phyloP scores from a whole-genome alignment of 1,284 basidiomycete species.

The Volvariella volvacea region DNA sequence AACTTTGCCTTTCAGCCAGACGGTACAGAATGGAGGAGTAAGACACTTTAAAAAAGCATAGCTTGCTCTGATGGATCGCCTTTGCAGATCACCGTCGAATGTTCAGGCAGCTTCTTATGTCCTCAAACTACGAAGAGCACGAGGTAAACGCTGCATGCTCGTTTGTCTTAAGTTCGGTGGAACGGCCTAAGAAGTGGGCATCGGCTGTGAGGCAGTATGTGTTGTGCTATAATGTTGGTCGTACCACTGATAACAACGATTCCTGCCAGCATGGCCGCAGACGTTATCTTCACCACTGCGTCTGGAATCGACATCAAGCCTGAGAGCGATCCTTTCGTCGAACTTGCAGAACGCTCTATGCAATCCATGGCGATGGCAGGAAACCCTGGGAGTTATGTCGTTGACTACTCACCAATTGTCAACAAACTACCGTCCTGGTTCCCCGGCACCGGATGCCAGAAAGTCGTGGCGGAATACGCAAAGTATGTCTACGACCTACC shows the following conservation, averaged over 20 bases:
- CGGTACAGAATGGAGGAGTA: neutral
- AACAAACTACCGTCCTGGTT: slow-evolving; percentile 14
- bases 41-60: neutral
- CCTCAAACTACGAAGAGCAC: neutral
- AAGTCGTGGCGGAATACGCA: neutral
- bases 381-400: slow-evolving; percentile 9
- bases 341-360: slow-evolving; percentile 6
- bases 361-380: neutral
- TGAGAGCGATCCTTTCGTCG: slow-evolving; percentile 10
- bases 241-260: too few relatives aligned
- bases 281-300: slow-evolving; percentile 5
- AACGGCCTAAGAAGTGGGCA: too few relatives aligned
- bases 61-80: neutral
- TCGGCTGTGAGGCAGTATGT: too few relatives aligned
- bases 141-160: neutral
- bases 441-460: slow-evolving; percentile 11
- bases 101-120: neutral
- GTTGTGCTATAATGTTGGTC: too few relatives aligned
- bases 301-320: slow-evolving; percentile 9
- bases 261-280: slow-evolving; percentile 7
- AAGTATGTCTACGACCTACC: neutral
- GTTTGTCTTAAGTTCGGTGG: neutral
- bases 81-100: neutral
- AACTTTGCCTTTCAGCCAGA: neutral
- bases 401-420: slow-evolving; percentile 10